Evolutionary conservation across 1,284 basidiomycete species (phyloP), one percentile per base, ranked within the genome.

Genomic region (Trichosporon sp.): DNA sequence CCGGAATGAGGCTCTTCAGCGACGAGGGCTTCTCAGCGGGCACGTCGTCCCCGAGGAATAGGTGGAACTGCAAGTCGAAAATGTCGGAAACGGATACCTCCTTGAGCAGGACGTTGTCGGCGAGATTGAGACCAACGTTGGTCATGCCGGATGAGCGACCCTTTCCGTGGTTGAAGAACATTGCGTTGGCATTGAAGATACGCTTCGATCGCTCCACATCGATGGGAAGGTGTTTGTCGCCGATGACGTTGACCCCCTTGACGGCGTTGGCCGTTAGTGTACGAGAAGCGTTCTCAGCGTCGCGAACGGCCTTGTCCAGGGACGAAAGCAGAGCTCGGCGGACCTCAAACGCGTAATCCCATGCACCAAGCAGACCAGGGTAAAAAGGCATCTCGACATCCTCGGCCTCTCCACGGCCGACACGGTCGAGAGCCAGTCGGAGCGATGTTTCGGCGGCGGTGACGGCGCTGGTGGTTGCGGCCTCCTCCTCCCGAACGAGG

Each of bases 111-210:
- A 77, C 62, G 71, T 82, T 81, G 42, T 70, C 66, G 21, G 80
- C 76, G 1, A 83, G 72, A 7, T 80, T 81, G 31, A 83, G 76
- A 27, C 83, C 83, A 4, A 79, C 71, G 23, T 75, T 70, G 29
- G 72, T 65, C n/a, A 78, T 71, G 13, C 85, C 62, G 4, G 83
- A 78, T 3, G 84, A 84, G 53, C 86, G 85, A 56, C 85, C 79
- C 29, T 84, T 82, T 64, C 87, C 88, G 60, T 68, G 63, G 35
- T 66, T 67, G 66, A 47, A 69, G 84, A 99, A 99, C 97, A 99
- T 99, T 21, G 92, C 95, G 78, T 95, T 91, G 12, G 96, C 92
- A 84, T 94, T 90, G 86, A 99, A 99, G 12, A 95, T 89, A 9
- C 94, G 87, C 68, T 88, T 87, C 53, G 88, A 89, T 58, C 90